Percentiles rank a stretch among this genome's conserved stretches.
phyloP scores from a whole-genome alignment of 805 yeast species.

The Candida ficus region DNA sequence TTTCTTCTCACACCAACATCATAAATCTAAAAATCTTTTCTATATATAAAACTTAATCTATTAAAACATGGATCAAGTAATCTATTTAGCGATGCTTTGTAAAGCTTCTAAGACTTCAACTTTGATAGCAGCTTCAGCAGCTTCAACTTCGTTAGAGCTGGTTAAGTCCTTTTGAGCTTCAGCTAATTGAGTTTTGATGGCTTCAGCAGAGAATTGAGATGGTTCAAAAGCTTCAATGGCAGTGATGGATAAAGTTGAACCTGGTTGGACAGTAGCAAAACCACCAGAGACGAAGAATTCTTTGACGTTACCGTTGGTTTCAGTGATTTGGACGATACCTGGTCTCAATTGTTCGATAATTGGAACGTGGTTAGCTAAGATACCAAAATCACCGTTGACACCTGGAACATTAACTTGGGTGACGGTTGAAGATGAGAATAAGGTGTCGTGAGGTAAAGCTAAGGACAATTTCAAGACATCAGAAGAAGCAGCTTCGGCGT shows the following conservation, averaged over 20 bases:
- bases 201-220: slow-evolving; percentile 75
- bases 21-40: not conserved
- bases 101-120: slow-evolving; percentile 95
- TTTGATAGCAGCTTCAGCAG: slow-evolving; percentile 94
- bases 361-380: slow-evolving; percentile 96
- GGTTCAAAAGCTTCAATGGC: slow-evolving; percentile 94
- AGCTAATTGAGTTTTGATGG: slow-evolving; percentile 73
- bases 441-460: slow-evolving; percentile 81
- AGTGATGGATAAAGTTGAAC: slow-evolving; percentile 82
- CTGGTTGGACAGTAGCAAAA: slow-evolving; percentile 93
- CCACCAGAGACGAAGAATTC: slow-evolving; percentile 95
- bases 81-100: slow-evolving; percentile 70
- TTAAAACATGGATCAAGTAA: not conserved
- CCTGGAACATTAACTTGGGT: slow-evolving; percentile 94
- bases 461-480: slow-evolving; percentile 82
- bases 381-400: slow-evolving; percentile 92
- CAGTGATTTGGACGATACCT: slow-evolving; percentile 90
- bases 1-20: not conserved
- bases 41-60: not conserved
- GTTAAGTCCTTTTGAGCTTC: slow-evolving; percentile 91
- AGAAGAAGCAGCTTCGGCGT: slow-evolving; percentile 77
- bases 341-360: slow-evolving; percentile 94
- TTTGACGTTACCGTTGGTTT: slow-evolving; percentile 62
- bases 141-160: slow-evolving; percentile 80
- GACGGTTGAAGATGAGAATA: slow-evolving; percentile 44